phyloP scores from a whole-genome alignment of 768 basidiomycete genomes.

The Tricholoma saponaceum region DNA sequence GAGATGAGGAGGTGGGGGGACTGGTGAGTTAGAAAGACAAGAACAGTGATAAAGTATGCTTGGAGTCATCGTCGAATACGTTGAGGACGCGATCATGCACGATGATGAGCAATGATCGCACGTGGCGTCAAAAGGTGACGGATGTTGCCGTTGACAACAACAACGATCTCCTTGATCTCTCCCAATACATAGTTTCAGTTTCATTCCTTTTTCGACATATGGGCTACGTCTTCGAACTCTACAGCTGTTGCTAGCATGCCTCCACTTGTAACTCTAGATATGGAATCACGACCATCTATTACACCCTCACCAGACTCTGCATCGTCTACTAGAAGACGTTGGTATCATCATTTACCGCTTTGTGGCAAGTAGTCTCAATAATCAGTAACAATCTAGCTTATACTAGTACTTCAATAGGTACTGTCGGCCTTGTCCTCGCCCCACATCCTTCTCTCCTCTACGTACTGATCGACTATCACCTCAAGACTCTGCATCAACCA shows the following conservation, averaged over 20 bases:
- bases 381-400: neutral
- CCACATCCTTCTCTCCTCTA: conserved; percentile 75
- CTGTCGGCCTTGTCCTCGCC: conserved; percentile 55
- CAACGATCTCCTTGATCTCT: neutral
- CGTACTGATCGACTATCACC: conserved; percentile 64
- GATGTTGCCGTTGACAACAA: conserved; percentile 6
- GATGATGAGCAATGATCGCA: neutral
- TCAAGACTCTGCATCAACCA: conserved; percentile 47
- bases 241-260: conserved; percentile 14
- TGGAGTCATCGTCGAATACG: conserved; percentile 24
- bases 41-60: conserved; percentile 66
- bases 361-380: conserved; percentile 35
- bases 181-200: too few relatives aligned
- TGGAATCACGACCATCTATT: neutral
- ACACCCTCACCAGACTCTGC: neutral
- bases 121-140: neutral
- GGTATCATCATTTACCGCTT: conserved; percentile 58
- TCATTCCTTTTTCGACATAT: conserved; percentile 4
- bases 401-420: conserved; percentile 20
- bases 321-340: conserved; percentile 32
- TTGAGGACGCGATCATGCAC: neutral
- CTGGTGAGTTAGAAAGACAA: conserved; percentile 55
- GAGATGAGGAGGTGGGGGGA: conserved; percentile 72
- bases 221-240: conserved; percentile 6
- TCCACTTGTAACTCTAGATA: conserved; percentile 14